Conservation (phyloP, 2,329 filamentous ascomycete genomes). For the Thelonectria discophora region DNA sequence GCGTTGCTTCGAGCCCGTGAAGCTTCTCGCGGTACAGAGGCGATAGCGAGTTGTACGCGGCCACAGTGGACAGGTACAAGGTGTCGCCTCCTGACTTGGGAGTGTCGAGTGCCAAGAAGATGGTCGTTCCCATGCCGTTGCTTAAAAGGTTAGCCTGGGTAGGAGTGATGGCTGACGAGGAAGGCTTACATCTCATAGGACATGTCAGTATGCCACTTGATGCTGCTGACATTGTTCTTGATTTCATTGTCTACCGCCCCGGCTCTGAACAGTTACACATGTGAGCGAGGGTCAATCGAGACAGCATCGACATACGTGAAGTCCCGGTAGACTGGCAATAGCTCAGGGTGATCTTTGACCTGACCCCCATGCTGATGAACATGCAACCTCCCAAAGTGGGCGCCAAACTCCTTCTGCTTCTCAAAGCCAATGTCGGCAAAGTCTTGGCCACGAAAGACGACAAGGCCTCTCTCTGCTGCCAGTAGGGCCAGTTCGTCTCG, state of each 20-base stretch:
- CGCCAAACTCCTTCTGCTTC: conserved; percentile 50
- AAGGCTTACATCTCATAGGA: conserved; percentile 49
- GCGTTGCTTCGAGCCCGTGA: conserved; percentile 16
- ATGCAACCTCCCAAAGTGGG: conserved; percentile 52
- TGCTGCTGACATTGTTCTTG: conserved; percentile 41
- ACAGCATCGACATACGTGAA: conserved; percentile 15
- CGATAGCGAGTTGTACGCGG: conserved; percentile 14
- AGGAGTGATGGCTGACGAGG: conserved; percentile 40
- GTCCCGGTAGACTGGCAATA: conserved; percentile 11
- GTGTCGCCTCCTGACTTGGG: conserved; percentile 20
- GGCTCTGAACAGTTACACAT: background rate
- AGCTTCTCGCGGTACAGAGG: conserved; percentile 15
- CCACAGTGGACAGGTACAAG: conserved; percentile 14
- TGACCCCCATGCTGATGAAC: conserved; percentile 42
- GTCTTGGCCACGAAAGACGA: conserved; percentile 48
- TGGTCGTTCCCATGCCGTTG: conserved; percentile 46
- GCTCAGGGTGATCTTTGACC: conserved; percentile 16
- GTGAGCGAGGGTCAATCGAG: background rate
- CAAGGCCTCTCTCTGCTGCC: conserved; percentile 52
- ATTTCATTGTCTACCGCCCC: conserved; percentile 24
- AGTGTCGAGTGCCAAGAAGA: conserved; percentile 37
- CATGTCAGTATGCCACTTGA: conserved; percentile 54
- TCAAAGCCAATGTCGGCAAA: conserved; percentile 50
- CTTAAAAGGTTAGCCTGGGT: conserved; percentile 20
- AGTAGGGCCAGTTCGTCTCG: conserved; percentile 54